Conservation (phyloP, 345 rosid species). For the Stellera chamaejasme region DNA sequence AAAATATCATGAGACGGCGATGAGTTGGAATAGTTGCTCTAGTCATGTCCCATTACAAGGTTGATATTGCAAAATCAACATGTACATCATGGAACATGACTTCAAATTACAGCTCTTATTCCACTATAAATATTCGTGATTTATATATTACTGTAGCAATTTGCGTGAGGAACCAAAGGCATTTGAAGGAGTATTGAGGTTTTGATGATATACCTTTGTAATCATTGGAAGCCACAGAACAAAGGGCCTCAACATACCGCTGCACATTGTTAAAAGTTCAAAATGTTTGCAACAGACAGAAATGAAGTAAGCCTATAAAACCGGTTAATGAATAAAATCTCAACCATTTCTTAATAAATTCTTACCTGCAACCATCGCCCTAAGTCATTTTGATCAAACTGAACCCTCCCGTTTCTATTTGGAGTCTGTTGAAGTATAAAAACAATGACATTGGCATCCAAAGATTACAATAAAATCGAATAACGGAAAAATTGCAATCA, state of each 20-base stretch:
- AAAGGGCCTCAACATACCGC: slow-evolving; percentile 97
- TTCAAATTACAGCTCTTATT: too few relatives aligned
- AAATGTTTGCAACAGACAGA: slow-evolving; percentile 4
- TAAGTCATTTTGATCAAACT: slow-evolving; percentile 72
- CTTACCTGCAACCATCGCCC: slow-evolving; percentile 96
- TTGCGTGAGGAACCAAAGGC: too few relatives aligned
- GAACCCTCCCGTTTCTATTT: slow-evolving; percentile 64
- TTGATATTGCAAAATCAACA: too few relatives aligned
- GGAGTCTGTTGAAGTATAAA: slow-evolving; percentile 41
- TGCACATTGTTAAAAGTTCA: slow-evolving; percentile 31
- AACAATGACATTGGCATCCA: not conserved
- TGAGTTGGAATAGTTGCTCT: too few relatives aligned
- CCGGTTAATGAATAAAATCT: slow-evolving; percentile 6
- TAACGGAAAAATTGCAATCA: not conserved
- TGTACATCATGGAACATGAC: too few relatives aligned
- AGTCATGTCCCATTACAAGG: too few relatives aligned
- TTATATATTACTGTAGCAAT: too few relatives aligned
- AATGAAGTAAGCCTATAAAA: slow-evolving; percentile 5
- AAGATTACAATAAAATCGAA: not conserved
- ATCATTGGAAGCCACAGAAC: slow-evolving; percentile 86
- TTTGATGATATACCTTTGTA: slow-evolving; percentile 56
- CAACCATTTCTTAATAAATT: slow-evolving; percentile 12
- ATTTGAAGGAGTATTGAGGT: too few relatives aligned
- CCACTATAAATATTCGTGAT: too few relatives aligned
- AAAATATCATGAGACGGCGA: too few relatives aligned